phyloP scores from a whole-genome alignment of 257 asterid genomes.

The Przewalskia tangutica region DNA sequence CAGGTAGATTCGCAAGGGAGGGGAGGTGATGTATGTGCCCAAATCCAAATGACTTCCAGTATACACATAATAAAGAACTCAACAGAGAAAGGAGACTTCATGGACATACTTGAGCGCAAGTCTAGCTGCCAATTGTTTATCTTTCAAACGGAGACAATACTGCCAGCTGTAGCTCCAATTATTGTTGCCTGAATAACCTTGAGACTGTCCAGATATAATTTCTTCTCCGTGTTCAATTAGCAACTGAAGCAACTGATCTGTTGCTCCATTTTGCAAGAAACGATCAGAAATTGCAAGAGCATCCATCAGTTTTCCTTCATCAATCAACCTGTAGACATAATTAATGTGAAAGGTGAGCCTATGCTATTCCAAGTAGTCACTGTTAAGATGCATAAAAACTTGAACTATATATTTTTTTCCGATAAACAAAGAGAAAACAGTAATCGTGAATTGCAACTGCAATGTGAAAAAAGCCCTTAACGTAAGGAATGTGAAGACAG shows the following conservation, averaged over 20 bases:
- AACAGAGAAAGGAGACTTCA: conserved; percentile 11
- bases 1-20: neutral
- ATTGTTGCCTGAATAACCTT: conserved; percentile 41
- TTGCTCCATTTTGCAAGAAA: conserved; percentile 82
- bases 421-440: neutral
- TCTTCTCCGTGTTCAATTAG: conserved; percentile 63
- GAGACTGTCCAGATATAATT: conserved; percentile 39
- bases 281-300: conserved; percentile 97
- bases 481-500: neutral
- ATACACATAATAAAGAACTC: neutral
- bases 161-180: conserved; percentile 90
- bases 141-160: conserved; percentile 83
- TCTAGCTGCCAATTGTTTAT: conserved; percentile 73
- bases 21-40: neutral
- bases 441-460: neutral
- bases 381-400: neutral
- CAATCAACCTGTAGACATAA: conserved; percentile 52
- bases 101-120: conserved; percentile 72
- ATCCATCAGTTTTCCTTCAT: conserved; percentile 84
- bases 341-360: neutral
- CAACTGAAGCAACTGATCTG: conserved; percentile 80
- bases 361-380: neutral
- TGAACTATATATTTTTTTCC: neutral
- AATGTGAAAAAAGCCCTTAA: neutral
- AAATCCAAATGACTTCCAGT: neutral